These are phyloP conservation scores for Scheffersomyces parashehatae DNA, from an alignment of 1,139 yeast genomes.

Conservation along the genomic window DNA sequence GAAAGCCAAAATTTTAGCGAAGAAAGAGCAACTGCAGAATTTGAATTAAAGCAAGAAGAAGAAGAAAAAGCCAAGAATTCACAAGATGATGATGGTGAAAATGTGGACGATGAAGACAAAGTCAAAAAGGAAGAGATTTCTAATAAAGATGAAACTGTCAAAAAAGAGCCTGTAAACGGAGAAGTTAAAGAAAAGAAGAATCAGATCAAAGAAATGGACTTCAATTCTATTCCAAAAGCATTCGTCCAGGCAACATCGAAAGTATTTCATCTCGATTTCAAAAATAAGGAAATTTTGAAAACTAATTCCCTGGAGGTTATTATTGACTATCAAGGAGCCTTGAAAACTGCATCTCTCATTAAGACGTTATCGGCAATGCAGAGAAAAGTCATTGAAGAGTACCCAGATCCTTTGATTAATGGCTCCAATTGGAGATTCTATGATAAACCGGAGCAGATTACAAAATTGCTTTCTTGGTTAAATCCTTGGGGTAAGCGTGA, in stretches of 20 bases:
- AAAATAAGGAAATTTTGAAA: constrained; percentile 15
- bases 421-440: constrained; percentile 69
- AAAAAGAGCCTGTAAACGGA: constrained; percentile 14
- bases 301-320: constrained; percentile 15
- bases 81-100: constrained; percentile 11
- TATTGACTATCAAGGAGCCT: constrained; percentile 48
- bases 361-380: constrained; percentile 46
- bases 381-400: constrained; percentile 70
- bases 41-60: constrained; percentile 6
- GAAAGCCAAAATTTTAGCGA: constrained; percentile 17
- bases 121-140: constrained; percentile 5
- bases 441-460: constrained; percentile 62
- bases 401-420: constrained; percentile 52
- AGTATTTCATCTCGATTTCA: constrained; percentile 19
- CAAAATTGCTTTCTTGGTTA: constrained; percentile 62
- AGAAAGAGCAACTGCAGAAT: constrained; percentile 4
- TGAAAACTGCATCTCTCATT: constrained; percentile 21
- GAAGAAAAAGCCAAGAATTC: constrained; percentile 3
- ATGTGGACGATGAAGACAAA: constrained; percentile 9
- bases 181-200: constrained; percentile 5
- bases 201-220: constrained; percentile 14
- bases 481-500: constrained; percentile 81
- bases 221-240: constrained; percentile 12
- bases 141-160: constrained; percentile 1
- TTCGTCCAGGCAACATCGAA: constrained; percentile 21